A percentile compares a stretch with the other conserved stretches of the same genome.
These are phyloP conservation scores for Cladosporium cucumerinum DNA, from an alignment of 2,329 filamentous ascomycete species.

Conservation along the genomic window DNA sequence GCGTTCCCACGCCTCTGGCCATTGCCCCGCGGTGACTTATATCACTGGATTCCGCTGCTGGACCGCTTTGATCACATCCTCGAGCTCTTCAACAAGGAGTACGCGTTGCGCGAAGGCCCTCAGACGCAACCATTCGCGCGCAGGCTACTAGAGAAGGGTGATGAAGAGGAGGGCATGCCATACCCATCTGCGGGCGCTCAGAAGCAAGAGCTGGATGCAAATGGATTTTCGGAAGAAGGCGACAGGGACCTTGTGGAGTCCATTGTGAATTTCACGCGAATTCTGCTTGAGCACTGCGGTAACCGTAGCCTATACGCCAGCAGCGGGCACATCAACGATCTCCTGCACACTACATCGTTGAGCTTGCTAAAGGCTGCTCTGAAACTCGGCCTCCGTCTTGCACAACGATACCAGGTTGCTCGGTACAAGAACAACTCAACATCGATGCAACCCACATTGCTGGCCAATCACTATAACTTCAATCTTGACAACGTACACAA, in stretches of 20 bases:
- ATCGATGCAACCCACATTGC: slow-evolving; percentile 59
- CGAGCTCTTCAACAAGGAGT: slow-evolving; percentile 74
- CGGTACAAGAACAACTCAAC: slow-evolving; percentile 65
- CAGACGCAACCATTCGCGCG: slow-evolving; percentile 73
- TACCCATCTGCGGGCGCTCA: slow-evolving; percentile 30
- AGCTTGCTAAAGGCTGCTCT: slow-evolving; percentile 74
- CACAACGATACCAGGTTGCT: slow-evolving; percentile 87
- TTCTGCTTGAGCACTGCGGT: slow-evolving; percentile 90
- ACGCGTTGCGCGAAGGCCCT: slow-evolving; percentile 74
- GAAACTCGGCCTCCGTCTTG: slow-evolving; percentile 77
- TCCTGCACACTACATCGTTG: slow-evolving; percentile 83
- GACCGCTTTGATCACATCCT: slow-evolving; percentile 91
- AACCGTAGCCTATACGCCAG: slow-evolving; percentile 96
- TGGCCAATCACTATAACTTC: slow-evolving; percentile 78
- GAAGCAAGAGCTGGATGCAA: slow-evolving; percentile 28
- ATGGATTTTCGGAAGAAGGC: slow-evolving; percentile 67
- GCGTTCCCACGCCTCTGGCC: slow-evolving; percentile 89
- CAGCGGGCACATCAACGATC: slow-evolving; percentile 81
- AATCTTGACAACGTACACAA: slow-evolving; percentile 76
- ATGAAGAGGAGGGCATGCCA: slow-evolving; percentile 46
- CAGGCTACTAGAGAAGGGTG: slow-evolving; percentile 60
- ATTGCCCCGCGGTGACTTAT: slow-evolving; percentile 90
- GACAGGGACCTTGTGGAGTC: slow-evolving; percentile 77
- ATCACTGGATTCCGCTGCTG: slow-evolving; percentile 94
- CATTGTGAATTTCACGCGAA: slow-evolving; percentile 78